Conservation (phyloP, 139 green algal genomes). For the Edaphochlamys debaryana region DNA sequence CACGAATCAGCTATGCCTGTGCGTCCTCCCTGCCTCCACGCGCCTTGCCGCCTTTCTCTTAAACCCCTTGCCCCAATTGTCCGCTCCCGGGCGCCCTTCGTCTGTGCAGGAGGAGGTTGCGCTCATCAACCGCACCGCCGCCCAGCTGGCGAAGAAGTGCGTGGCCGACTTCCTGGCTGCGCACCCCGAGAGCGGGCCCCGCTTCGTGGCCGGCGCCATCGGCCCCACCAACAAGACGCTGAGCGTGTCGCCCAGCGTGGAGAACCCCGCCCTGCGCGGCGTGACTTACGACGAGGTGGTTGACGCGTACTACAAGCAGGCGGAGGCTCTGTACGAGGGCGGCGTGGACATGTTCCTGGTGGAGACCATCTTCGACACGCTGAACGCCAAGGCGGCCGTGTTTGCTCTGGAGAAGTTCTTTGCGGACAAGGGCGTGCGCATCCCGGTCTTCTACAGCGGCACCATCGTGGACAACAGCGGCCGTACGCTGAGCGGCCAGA, state of each 20-base stretch:
- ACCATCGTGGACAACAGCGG: slow-evolving; percentile 97
- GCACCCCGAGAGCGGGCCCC: slow-evolving; percentile 76
- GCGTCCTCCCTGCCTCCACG: too few relatives aligned
- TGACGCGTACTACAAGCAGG: slow-evolving; percentile 94
- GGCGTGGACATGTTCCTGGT: slow-evolving; percentile 97
- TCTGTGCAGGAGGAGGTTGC: slow-evolving; percentile 77
- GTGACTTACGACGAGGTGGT: slow-evolving; percentile 98
- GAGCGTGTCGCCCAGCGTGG: slow-evolving; percentile 93
- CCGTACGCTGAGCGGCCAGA: slow-evolving; percentile 96
- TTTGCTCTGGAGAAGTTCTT: slow-evolving; percentile 96
- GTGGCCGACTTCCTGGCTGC: slow-evolving; percentile 78
- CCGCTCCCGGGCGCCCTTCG: too few relatives aligned
- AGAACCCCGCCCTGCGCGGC: slow-evolving; percentile 95
- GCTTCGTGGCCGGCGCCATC: slow-evolving; percentile 95
- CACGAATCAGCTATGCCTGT: too few relatives aligned
- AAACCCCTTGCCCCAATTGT: too few relatives aligned
- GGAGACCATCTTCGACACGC: slow-evolving; percentile 99
- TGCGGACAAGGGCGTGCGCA: slow-evolving; percentile 72
- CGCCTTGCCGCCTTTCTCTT: not conserved
- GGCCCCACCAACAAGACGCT: slow-evolving; percentile 98
- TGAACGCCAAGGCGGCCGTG: slow-evolving; percentile 97
- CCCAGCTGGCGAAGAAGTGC: slow-evolving; percentile 86
- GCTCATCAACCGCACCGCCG: slow-evolving; percentile 91
- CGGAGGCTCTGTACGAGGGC: slow-evolving; percentile 85
- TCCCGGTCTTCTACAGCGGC: slow-evolving; percentile 96